Conservation (phyloP, 1,284 basidiomycete genomes). For the Megacollybia platyphylla region DNA sequence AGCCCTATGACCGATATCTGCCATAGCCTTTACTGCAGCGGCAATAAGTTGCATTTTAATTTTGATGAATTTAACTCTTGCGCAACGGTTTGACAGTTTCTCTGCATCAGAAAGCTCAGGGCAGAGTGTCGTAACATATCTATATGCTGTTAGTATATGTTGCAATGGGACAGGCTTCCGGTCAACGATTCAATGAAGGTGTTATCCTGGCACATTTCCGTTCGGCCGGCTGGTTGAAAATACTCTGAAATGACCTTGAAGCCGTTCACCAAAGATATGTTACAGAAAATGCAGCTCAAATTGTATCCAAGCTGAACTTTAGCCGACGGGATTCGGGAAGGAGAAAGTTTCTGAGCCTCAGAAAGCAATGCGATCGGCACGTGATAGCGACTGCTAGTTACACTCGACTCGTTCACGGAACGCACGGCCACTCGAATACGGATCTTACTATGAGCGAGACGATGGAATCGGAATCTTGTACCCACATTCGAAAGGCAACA, state of each 20-base stretch:
- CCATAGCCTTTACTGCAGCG: conserved; percentile 46
- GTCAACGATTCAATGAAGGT: conserved; percentile 48
- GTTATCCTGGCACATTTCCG: conserved; percentile 30
- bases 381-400: not conserved
- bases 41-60: not conserved
- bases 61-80: conserved; percentile 11
- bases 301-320: not conserved
- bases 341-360: not conserved
- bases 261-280: conserved; percentile 35
- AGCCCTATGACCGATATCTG: conserved; percentile 37
- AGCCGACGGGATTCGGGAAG: not conserved
- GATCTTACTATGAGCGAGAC: conserved; percentile 2
- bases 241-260: conserved; percentile 42
- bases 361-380: not conserved
- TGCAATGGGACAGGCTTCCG: conserved; percentile 43
- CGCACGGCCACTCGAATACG: not conserved
- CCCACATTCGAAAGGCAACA: conserved; percentile 22
- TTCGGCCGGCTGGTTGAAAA: not conserved
- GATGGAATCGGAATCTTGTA: conserved; percentile 15
- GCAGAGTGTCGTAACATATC: conserved; percentile 16
- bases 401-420: not conserved
- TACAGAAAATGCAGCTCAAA: conserved; percentile 32
- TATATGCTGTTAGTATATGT: conserved; percentile 49
- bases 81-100: conserved; percentile 31
- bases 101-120: conserved; percentile 16